phyloP scores from a whole-genome alignment of 73 alveolate genomes.

The Tetrahymena borealis region DNA sequence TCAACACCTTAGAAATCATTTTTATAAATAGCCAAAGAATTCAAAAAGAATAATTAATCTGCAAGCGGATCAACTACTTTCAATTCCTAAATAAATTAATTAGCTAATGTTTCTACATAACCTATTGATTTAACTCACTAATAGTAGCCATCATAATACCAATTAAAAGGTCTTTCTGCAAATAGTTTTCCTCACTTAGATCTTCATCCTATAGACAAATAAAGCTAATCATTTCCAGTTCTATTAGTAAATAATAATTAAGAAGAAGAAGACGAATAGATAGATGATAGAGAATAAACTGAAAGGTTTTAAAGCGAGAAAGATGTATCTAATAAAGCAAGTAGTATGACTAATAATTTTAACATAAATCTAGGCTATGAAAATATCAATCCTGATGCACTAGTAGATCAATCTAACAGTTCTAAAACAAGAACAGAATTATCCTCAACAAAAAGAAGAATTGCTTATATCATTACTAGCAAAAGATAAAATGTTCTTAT shows the following conservation, averaged over 20 bases:
- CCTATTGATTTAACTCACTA: neutral
- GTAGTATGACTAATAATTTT: neutral
- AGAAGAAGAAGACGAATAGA: neutral
- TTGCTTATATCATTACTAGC: neutral
- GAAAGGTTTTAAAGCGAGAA: neutral
- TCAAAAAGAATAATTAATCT: neutral
- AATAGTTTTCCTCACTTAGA: neutral
- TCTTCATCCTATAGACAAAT: neutral
- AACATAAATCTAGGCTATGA: neutral
- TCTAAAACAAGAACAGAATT: neutral
- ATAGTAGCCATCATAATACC: neutral
- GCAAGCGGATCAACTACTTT: neutral
- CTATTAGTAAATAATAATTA: neutral
- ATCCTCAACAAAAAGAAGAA: neutral
- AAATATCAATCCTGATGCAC: neutral
- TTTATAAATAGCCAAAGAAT: neutral
- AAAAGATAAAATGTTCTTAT: neutral
- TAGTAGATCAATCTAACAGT: neutral
- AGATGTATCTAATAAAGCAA: neutral
- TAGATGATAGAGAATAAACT: neutral
- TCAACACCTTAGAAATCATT: neutral
- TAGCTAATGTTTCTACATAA: neutral
- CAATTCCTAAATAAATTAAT: neutral
- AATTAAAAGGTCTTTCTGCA: neutral
- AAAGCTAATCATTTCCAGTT: no score